Evolutionary conservation across 805 yeast species (phyloP).

Genomic region (Saccharomycopsis guyanensis): DNA sequence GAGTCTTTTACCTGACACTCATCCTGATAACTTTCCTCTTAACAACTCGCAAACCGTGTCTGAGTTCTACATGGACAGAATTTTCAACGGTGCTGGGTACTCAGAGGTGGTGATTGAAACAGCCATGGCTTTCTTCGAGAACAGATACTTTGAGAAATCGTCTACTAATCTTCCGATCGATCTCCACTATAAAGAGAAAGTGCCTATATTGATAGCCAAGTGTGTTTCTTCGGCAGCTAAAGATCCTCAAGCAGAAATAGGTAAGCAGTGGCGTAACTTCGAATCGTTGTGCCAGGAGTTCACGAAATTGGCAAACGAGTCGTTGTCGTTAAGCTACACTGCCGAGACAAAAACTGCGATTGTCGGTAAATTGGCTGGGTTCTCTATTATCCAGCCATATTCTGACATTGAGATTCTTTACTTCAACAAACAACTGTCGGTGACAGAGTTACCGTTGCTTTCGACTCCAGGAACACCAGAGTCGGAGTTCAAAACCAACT

Average conservation of each 20-base stretch:
- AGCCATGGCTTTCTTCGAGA: slow-evolving; percentile 43
- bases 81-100: slow-evolving; percentile 45
- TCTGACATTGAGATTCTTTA: slow-evolving; percentile 30
- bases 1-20: slow-evolving; percentile 25
- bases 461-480: slow-evolving; percentile 21
- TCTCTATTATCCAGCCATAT: slow-evolving; percentile 30
- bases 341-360: background rate
- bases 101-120: slow-evolving; percentile 42
- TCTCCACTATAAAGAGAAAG: slow-evolving; percentile 29
- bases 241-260: slow-evolving; percentile 31
- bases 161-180: slow-evolving; percentile 19
- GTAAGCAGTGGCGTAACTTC: slow-evolving; percentile 59
- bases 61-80: slow-evolving; percentile 36
- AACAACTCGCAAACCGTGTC: slow-evolving; percentile 27
- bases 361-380: slow-evolving; percentile 29
- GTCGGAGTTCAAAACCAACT: slow-evolving; percentile 24
- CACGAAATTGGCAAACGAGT: slow-evolving; percentile 32
- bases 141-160: slow-evolving; percentile 30
- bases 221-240: slow-evolving; percentile 26
- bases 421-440: slow-evolving; percentile 28
- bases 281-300: slow-evolving; percentile 68
- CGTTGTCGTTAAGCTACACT: slow-evolving; percentile 39
- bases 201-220: slow-evolving; percentile 28
- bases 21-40: slow-evolving; percentile 24
- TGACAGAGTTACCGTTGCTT: slow-evolving; percentile 24